Evolutionary conservation across 2,329 filamentous ascomycete genomes (phyloP), one percentile per base, ranked within the genome.

Genomic region (Byssothecium circinans): DNA sequence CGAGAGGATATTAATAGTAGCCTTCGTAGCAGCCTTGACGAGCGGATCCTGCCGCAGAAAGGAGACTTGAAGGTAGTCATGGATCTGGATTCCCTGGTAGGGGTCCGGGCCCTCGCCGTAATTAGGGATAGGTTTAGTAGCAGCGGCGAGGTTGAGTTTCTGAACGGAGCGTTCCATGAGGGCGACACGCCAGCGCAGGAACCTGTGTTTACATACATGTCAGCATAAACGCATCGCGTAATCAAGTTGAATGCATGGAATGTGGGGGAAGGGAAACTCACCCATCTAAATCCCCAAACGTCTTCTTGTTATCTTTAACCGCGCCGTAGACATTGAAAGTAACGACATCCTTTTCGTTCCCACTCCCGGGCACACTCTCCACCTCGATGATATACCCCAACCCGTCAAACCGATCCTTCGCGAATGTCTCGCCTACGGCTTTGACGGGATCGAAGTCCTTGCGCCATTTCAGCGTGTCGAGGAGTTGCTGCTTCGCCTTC

Each of bases 241-340:
- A n/a, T n/a, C n/a, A n/a, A n/a, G n/a, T n/a, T n/a, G n/a, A n/a
- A n/a, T n/a, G n/a, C n/a, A n/a, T n/a, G n/a, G n/a, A n/a, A n/a
- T n/a, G n/a, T n/a, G 23, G 10, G n/a, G 8, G n/a, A 25, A 36
- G 41, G 38, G 3, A 37, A n/a, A 54, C 45, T 43, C 75, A 95
- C 89, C 88, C 87, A 20, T 91, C 79, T 5, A 91, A 75, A 62
- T 94, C 81, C 3, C 88, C 89, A 75, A 96, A 96, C 0, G 90
- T 95, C 48, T 79, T 77, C 56, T 88, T 82, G 52, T 90, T 84
- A 60, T 89, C 82, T 79, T 94, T 94, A 53, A 91, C 88, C 30
- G 84, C 83, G 12, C 91, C 91, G 67, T 97, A 96, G 64, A 96
- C 85, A 70, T 96, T 96, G 87, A 91, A 96, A 2, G 89, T 94